Base-by-base conservation (phyloP, 169 alveolate genomes). In the Babesia caballi region DNA sequence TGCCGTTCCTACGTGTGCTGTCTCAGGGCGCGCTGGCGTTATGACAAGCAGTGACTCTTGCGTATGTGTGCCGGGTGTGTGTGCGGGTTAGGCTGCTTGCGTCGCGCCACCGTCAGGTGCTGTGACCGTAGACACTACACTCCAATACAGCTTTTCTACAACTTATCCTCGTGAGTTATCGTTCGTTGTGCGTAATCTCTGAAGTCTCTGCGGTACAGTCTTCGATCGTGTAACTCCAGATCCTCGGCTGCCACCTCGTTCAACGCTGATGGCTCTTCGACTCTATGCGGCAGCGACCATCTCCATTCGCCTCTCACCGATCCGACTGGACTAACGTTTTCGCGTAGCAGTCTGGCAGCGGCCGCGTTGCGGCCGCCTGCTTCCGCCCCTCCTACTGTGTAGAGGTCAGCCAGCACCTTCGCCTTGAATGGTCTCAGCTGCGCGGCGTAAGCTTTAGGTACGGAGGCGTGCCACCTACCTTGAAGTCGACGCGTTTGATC, bases 291-390 rank as follows among this genome's bases (percentile, higher is more conserved):
- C 33, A 50, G 65, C 27, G 91, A 59, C 69, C 74, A 83, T 30
- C 84, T 66, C 93, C 93, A 88, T 52, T 66, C 90, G 4, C 93
- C 93, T 46, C 90, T 83, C 46, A 88, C 65, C n/a, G 88, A 49
- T 17, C 93, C 93, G 21, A 81, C 52, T 42, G 93, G 78, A 35
- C 82, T 60, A 19, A 88, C 83, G 63, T 84, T 84, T 52, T 54
- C 32, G 59, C 75, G 23, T 8, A 88, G 52, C 49, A 84, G 83
- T 25, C 36, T 66, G 15, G 51, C 85, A 63, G 51, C 35, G 23
- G 32, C 28, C 21, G 12, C 36, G 30, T 70, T n/a, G 15, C 15
- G 21, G 27, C 17, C 21, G 30, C 17, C 21, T 12, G 49, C 15
- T 0, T 30, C 28, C 44, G 19, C 17, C 52, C 21, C 52, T 60